Evolutionary conservation across 768 basidiomycete species (phyloP).

Genomic region (Termitomyces sp.): DNA sequence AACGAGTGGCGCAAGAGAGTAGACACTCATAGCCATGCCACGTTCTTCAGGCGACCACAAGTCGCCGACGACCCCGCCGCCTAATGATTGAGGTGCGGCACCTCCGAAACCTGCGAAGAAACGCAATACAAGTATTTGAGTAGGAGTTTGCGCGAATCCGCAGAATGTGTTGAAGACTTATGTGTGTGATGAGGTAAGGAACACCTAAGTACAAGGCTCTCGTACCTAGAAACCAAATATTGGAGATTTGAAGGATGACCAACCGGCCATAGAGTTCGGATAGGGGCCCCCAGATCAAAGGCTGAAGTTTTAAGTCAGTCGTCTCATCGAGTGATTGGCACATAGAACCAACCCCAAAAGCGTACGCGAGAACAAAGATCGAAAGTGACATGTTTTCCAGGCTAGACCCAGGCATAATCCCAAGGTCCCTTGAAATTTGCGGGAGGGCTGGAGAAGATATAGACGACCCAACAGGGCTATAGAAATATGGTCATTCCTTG

Average conservation of each 20-base stretch:
- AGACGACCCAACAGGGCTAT: conserved; percentile 26
- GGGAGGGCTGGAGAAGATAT: conserved; percentile 24
- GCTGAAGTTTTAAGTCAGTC: conserved; percentile 14
- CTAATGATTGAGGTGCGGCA: conserved; percentile 54
- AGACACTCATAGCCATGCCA: conserved; percentile 46
- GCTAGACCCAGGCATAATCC: conserved; percentile 24
- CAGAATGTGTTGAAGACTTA: conserved; percentile 44
- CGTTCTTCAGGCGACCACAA: conserved; percentile 47
- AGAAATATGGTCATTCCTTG: neutral
- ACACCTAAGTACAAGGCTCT: conserved; percentile 18
- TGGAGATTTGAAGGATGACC: conserved; percentile 48
- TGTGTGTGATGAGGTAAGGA: neutral
- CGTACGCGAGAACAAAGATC: conserved; percentile 37
- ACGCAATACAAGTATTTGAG: conserved; percentile 52
- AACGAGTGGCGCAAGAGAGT: conserved; percentile 48
- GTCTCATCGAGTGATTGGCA: neutral
- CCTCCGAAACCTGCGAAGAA: conserved; percentile 63
- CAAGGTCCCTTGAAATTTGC: conserved; percentile 20
- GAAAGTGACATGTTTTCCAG: conserved; percentile 34
- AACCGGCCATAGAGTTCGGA: conserved; percentile 35
- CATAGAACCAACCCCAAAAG: conserved; percentile 22
- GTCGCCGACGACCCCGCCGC: conserved; percentile 51
- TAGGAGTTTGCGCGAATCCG: conserved; percentile 43
- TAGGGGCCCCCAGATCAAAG: conserved; percentile 31
- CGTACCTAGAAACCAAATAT: conserved; percentile 50